These are phyloP conservation scores for Penicillium pancosmium DNA, from an alignment of 495 filamentous ascomycete genomes.

Conservation along the genomic window DNA sequence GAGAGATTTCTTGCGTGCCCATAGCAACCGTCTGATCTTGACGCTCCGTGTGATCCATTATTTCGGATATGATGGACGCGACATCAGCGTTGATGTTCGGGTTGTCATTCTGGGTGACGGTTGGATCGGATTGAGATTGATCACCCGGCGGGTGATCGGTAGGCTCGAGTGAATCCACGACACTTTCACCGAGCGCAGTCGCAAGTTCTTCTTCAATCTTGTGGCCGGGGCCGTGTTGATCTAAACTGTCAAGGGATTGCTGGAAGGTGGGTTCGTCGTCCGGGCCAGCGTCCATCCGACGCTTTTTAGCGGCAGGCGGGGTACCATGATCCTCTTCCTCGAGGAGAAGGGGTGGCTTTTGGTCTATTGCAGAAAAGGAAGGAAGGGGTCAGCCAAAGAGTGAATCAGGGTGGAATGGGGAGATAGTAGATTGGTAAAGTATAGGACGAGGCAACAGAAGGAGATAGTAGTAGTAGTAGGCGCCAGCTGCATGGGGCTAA, in stretches of 20 bases:
- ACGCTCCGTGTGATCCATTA: constrained; percentile 52
- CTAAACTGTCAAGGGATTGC: constrained; percentile 21
- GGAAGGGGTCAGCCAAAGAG: neutral
- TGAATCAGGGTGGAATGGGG: neutral
- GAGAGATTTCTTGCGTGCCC: constrained; percentile 39
- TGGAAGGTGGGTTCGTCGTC: constrained; percentile 27
- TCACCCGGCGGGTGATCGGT: constrained; percentile 18
- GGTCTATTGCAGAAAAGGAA: constrained; percentile 10
- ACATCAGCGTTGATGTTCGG: constrained; percentile 37
- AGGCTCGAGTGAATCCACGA: constrained; percentile 34
- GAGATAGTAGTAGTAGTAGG: constrained; percentile 2
- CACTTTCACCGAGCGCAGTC: constrained; percentile 37
- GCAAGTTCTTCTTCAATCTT: constrained; percentile 49
- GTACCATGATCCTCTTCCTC: constrained; percentile 42
- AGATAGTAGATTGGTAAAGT: neutral
- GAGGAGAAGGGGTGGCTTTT: constrained; percentile 37
- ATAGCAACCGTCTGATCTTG: constrained; percentile 48
- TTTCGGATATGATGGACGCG: constrained; percentile 44
- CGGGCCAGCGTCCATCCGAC: constrained; percentile 38
- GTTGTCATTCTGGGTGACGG: constrained; percentile 22
- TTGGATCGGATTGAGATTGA: constrained; percentile 24
- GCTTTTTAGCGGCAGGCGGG: constrained; percentile 47
- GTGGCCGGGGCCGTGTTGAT: constrained; percentile 35
- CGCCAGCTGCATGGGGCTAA: neutral
- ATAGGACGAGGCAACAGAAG: neutral